Evolutionary conservation across 2,329 filamentous ascomycete species (phyloP), one percentile per base, ranked within the genome.

Genomic region (Fusarium bulbicola): DNA sequence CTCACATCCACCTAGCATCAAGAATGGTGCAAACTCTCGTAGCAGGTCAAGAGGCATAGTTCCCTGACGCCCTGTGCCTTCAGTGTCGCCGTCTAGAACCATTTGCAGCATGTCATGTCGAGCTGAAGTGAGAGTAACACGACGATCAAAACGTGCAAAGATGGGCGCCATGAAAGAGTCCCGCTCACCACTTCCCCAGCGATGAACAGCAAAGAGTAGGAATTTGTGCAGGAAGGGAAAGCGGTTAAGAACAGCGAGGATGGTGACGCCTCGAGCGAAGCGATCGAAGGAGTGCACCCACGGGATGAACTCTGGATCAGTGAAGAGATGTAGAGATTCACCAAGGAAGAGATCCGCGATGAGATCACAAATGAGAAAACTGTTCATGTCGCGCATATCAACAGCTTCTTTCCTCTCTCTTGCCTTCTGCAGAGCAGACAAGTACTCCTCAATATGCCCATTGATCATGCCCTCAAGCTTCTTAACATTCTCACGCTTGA

Each of bases 321-420:
- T 42, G 26, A 59, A 59, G 0, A 59, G 5, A 2, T 59, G 36
- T 3, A 59, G 57, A 0, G 57, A 59, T 24, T 59, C 57, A 0
- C 57, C 57, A 2, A 59, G 57, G 28, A 59, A 59, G 0, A 59
- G 46, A 5, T 59, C 57, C 0, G 57, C 57, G 9, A 59, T 59
- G 3, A 59, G 26, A 26, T 59, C 28, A 3, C 57, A 59, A 5
- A 59, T 59, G 7, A 59, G 45, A 30, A 59, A 59, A 12, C 57
- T 59, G n/a, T 59, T 59, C 57, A 59, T 59, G 1, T 59, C 57
- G 1, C 57, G 57, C 57, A 59, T 53, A n/a, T 59, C 57, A 9
- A 52, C 34, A 6, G 34, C 9, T 24, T 52, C n/a, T 24, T 24
- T 24, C 24, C 24, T 24, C 24, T 24, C 24, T 24, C 24, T 24